Percentiles rank a stretch among this genome's conserved stretches.
Conservation (phyloP, 805 yeast species). For the Sugiyamaella floridensis region DNA sequence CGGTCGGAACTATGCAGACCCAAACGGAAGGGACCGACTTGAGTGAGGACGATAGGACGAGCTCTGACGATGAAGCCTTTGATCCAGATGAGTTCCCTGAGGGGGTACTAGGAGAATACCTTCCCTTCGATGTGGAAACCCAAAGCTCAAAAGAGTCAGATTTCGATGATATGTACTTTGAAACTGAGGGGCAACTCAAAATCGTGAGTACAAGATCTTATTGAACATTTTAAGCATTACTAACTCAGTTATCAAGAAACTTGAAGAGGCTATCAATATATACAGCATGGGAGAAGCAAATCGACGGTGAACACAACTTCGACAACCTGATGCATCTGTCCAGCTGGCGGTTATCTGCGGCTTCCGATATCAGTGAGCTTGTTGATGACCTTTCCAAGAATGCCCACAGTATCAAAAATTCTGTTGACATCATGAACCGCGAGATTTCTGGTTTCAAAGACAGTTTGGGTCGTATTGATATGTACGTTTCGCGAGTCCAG, state of each 20-base stretch:
- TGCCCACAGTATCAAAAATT: not conserved
- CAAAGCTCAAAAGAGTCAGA: not conserved
- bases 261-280: not conserved
- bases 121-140: not conserved
- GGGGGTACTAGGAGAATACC: not conserved
- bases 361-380: conserved; percentile 2
- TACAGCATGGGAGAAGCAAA: conserved; percentile 5
- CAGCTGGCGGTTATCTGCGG: conserved; percentile 14
- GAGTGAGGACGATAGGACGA: no score
- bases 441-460: conserved; percentile 6
- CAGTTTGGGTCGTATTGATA: conserved; percentile 6
- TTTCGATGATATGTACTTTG: not conserved
- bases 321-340: conserved; percentile 10
- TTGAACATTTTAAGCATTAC: not conserved
- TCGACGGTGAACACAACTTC: not conserved
- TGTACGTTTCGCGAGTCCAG: conserved; percentile 12
- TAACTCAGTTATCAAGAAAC: conserved; percentile 2
- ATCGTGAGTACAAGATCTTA: not conserved
- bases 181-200: conserved; percentile 6
- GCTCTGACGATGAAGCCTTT: no score
- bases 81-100: not conserved
- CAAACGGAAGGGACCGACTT: no score
- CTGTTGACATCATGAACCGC: not conserved
- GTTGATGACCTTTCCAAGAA: conserved; percentile 5
- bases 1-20: no score